phyloP scores from a whole-genome alignment of 208 protist genomes.

The Kentomonas sorsogonicus region DNA sequence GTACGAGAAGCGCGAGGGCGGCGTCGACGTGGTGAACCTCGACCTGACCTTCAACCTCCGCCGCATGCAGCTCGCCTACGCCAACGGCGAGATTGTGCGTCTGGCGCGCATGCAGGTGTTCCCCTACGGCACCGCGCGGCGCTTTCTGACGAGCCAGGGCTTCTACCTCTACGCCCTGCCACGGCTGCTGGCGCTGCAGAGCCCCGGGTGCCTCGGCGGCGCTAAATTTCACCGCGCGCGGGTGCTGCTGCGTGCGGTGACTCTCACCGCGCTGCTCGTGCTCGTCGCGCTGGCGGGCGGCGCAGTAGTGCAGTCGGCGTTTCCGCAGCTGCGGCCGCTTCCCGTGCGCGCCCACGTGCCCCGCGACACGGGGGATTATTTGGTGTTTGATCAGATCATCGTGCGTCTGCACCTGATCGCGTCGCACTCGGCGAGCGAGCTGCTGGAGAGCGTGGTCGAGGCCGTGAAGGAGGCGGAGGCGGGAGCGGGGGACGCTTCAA shows the following conservation, averaged over 20 bases:
- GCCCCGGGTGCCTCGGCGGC: constrained; percentile 49
- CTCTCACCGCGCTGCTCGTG: constrained; percentile 35
- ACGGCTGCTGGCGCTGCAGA: constrained; percentile 64
- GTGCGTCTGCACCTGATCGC: constrained; percentile 66
- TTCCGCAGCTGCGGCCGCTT: constrained; percentile 57
- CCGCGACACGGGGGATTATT: constrained; percentile 33
- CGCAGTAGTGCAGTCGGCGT: constrained; percentile 66
- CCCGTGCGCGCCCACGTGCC: constrained; percentile 50
- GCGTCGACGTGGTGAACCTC: constrained; percentile 44
- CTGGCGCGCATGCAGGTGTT: constrained; percentile 32
- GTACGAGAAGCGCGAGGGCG: constrained; percentile 42
- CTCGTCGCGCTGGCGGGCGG: constrained; percentile 47
- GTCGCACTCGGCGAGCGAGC: background rate
- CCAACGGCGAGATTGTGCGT: constrained; percentile 20
- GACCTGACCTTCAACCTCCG: constrained; percentile 62
- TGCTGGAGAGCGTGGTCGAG: background rate
- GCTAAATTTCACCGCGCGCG: constrained; percentile 43
- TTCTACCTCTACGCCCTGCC: constrained; percentile 73
- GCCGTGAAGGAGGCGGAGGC: background rate
- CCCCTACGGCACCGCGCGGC: constrained; percentile 34
- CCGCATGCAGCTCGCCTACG: constrained; percentile 47
- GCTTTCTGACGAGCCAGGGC: constrained; percentile 29
- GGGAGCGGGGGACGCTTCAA: background rate
- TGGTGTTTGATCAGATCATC: constrained; percentile 81
- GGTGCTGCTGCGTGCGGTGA: constrained; percentile 48